Base-by-base conservation (phyloP, 345 rosid species). In the Murraya paniculata region DNA sequence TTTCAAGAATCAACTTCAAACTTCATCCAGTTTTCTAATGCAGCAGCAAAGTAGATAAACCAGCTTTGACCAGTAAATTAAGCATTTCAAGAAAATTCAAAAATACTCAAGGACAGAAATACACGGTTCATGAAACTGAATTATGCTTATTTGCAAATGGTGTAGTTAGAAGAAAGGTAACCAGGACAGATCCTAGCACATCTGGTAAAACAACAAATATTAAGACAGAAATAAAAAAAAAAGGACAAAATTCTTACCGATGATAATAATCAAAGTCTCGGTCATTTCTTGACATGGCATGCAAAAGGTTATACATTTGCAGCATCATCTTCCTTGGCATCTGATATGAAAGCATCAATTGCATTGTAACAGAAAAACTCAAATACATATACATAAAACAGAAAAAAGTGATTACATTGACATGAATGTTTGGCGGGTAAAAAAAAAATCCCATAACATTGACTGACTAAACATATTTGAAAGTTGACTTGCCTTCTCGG, bases 251-350 rank as follows among this genome's bases (percentile, higher is more conserved):
- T 76, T 68, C 91, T 72, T 87, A 96, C 99, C 99, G 91, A 85
- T 96, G 98, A 91, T 96, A 96, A 77, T 92, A 96, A 85, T 96
- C 98, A 83, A 97, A 96, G 83, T 96, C 99, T 75, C 95, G 79
- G 71, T 96, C 98, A 83, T 90, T 92, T 86, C 98, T 92, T 84
- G 97, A 90, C 84, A 94, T 80, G 56, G 99, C 90, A 88, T 96
- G 96, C 82, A 96, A 81, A 80, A 96, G 94, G 83, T 96, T 96
- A 88, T 94, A 96, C 64, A 89, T 88, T 85, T 96, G 99, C 86
- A 96, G 86, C 91, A 94, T 79, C 99, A 96, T 94, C 86, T 96
- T 96, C 84, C 99, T 90, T 21, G 99, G 99, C 69, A 96, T 84
- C 99, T 96, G 90, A 78, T 75, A 83, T 18, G 73, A 85, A 70